Percentiles rank a stretch among this genome's conserved stretches.
Evolutionary conservation across 192 early-diverging fungal genomes (phyloP).

Genomic region (Coemansia sp.): DNA sequence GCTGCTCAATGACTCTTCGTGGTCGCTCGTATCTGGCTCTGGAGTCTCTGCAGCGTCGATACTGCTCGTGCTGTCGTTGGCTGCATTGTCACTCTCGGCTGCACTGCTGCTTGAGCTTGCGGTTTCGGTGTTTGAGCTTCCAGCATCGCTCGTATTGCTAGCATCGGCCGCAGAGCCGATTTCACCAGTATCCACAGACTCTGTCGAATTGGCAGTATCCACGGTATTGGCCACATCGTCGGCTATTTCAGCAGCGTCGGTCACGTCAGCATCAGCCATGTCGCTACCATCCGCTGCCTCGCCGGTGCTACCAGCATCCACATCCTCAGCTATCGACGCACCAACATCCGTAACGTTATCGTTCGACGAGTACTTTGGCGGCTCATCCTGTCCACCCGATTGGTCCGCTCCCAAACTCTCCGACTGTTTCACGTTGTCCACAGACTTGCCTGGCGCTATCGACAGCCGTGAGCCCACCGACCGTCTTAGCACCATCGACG

Average conservation of each 20-base stretch:
- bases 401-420: background rate
- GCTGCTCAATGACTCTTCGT: background rate
- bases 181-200: background rate
- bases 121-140: background rate
- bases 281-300: conserved; percentile 5
- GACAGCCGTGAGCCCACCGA: conserved; percentile 39
- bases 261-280: background rate
- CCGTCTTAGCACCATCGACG: conserved; percentile 51
- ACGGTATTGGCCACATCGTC: background rate
- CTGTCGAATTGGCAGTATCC: background rate
- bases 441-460: conserved; percentile 9
- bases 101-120: background rate
- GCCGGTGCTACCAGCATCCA: background rate
- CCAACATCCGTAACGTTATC: background rate
- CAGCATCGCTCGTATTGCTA: background rate
- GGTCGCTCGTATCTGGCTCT: conserved; percentile 2
- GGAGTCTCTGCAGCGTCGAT: conserved; percentile 3
- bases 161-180: background rate
- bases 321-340: background rate
- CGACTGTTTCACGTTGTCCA: background rate
- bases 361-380: conserved; percentile 7
- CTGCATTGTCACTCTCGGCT: background rate
- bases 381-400: background rate
- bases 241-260: background rate
- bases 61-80: background rate